phyloP scores from a whole-genome alignment of 2,329 filamentous ascomycete genomes.

The Juglanconis juglandina region DNA sequence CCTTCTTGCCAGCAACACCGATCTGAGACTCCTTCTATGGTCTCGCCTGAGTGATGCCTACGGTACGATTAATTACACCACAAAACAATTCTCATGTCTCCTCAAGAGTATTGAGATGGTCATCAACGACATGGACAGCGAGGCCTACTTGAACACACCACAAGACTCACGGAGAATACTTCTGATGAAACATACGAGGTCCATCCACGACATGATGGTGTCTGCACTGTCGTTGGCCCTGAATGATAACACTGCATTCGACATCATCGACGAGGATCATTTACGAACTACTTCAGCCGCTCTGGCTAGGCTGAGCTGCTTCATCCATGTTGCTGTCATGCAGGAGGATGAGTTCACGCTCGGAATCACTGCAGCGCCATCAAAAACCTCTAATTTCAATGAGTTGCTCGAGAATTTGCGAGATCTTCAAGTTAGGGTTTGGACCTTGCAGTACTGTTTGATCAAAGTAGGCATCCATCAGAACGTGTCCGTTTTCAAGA shows the following conservation, averaged over 20 bases:
- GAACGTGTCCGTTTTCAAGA: slow-evolving; percentile 60
- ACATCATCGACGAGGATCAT: slow-evolving; percentile 79
- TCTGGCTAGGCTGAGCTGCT: slow-evolving; percentile 65
- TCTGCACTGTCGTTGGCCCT: slow-evolving; percentile 67
- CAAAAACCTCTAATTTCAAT: slow-evolving; percentile 53
- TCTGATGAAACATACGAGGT: slow-evolving; percentile 73
- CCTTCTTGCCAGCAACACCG: slow-evolving; percentile 74
- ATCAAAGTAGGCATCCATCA: slow-evolving; percentile 72
- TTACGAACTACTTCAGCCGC: slow-evolving; percentile 69
- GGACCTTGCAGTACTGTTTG: slow-evolving; percentile 82
- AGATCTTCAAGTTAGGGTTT: slow-evolving; percentile 82
- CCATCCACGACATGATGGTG: slow-evolving; percentile 72
- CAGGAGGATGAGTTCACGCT: slow-evolving; percentile 84
- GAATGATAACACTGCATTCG: slow-evolving; percentile 68
- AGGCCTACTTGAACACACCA: slow-evolving; percentile 60
- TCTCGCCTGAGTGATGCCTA: slow-evolving; percentile 88
- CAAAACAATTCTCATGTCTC: slow-evolving; percentile 85
- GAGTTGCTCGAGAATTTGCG: slow-evolving; percentile 67
- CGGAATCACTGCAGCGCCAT: slow-evolving; percentile 62
- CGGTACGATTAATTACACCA: slow-evolving; percentile 74
- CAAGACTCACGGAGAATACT: slow-evolving; percentile 64
- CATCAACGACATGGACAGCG: slow-evolving; percentile 57
- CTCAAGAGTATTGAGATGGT: slow-evolving; percentile 84
- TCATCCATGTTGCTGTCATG: slow-evolving; percentile 76
- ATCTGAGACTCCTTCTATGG: slow-evolving; percentile 85